Evolutionary conservation across 2,329 filamentous ascomycete species (phyloP).

Genomic region (Aspergillus hortae): DNA sequence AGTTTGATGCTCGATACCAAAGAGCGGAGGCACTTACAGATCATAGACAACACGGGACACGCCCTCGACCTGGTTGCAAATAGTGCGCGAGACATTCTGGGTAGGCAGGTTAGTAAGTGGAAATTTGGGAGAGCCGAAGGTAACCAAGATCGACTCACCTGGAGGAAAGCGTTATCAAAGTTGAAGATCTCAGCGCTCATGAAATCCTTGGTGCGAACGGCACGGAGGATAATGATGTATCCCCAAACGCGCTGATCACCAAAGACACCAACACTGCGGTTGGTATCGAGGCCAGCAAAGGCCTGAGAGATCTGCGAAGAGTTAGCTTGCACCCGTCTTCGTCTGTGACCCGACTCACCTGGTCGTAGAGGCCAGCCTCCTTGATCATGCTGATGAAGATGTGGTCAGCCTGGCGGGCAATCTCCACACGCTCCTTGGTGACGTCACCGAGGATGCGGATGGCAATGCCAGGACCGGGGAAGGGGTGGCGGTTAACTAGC

Average conservation of each 20-base stretch:
- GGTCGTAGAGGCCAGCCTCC: slow-evolving; percentile 43
- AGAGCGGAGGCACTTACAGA: slow-evolving; percentile 43
- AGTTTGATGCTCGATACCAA: not conserved
- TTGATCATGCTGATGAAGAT: slow-evolving; percentile 47
- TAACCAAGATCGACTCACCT: no score
- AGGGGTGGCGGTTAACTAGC: slow-evolving; percentile 69
- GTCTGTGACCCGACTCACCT: slow-evolving; percentile 28
- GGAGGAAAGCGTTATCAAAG: no score
- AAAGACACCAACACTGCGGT: slow-evolving; percentile 56
- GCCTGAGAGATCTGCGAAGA: slow-evolving; percentile 57
- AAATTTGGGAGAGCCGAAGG: no score
- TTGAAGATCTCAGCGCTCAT: slow-evolving; percentile 68
- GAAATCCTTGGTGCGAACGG: slow-evolving; percentile 63
- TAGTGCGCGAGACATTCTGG: slow-evolving; percentile 63
- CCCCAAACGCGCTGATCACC: slow-evolving; percentile 56
- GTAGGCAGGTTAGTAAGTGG: slow-evolving; percentile 51
- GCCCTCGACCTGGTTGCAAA: slow-evolving; percentile 73
- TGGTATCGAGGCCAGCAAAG: slow-evolving; percentile 64
- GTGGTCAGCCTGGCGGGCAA: slow-evolving; percentile 53
- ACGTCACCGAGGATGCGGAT: slow-evolving; percentile 83
- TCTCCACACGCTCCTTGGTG: slow-evolving; percentile 72
- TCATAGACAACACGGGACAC: not conserved
- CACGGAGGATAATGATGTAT: slow-evolving; percentile 55
- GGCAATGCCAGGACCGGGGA: slow-evolving; percentile 63
- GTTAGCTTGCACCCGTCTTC: no score